phyloP scores from a whole-genome alignment of 2,329 filamentous ascomycete genomes.

The Cercospora canescens region DNA sequence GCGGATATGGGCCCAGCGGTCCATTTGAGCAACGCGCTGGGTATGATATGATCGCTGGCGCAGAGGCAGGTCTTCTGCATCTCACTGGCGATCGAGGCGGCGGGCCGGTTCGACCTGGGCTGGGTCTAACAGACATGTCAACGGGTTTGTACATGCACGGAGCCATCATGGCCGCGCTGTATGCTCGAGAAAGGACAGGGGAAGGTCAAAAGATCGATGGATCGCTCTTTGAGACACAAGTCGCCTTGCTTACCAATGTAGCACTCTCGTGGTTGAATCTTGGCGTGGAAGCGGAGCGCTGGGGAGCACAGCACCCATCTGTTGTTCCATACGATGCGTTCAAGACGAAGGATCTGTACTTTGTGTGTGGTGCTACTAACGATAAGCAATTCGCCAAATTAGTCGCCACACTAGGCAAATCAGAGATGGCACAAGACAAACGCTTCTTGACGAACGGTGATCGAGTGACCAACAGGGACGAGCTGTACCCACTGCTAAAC shows the following conservation, averaged over 20 bases:
- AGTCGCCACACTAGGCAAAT: slow-evolving; percentile 27
- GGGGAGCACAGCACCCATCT: slow-evolving; percentile 49
- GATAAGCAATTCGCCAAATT: slow-evolving; percentile 42
- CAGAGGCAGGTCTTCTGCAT: slow-evolving; percentile 47
- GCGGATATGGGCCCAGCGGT: slow-evolving; percentile 45
- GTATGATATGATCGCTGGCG: slow-evolving; percentile 49
- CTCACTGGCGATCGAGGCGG: slow-evolving; percentile 46
- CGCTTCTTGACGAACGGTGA: slow-evolving; percentile 33
- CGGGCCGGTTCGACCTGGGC: slow-evolving; percentile 43
- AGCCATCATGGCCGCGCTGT: slow-evolving; percentile 46
- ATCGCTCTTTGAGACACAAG: slow-evolving; percentile 48
- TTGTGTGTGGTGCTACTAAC: slow-evolving; percentile 34
- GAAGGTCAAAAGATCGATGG: slow-evolving; percentile 47
- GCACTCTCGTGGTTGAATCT: slow-evolving; percentile 43
- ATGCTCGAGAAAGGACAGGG: slow-evolving; percentile 40
- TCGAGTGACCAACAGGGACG: slow-evolving; percentile 35
- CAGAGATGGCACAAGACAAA: slow-evolving; percentile 31
- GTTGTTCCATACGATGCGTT: slow-evolving; percentile 51
- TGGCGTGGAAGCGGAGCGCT: slow-evolving; percentile 44
- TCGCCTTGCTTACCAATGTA: slow-evolving; percentile 46
- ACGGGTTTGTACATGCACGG: slow-evolving; percentile 50
- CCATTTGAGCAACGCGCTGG: slow-evolving; percentile 46
- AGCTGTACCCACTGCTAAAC: slow-evolving; percentile 40
- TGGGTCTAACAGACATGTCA: slow-evolving; percentile 48
- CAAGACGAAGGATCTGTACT: slow-evolving; percentile 35